Base-by-base conservation (phyloP, 2,329 filamentous ascomycete species). In the Anthostomella pinea region DNA sequence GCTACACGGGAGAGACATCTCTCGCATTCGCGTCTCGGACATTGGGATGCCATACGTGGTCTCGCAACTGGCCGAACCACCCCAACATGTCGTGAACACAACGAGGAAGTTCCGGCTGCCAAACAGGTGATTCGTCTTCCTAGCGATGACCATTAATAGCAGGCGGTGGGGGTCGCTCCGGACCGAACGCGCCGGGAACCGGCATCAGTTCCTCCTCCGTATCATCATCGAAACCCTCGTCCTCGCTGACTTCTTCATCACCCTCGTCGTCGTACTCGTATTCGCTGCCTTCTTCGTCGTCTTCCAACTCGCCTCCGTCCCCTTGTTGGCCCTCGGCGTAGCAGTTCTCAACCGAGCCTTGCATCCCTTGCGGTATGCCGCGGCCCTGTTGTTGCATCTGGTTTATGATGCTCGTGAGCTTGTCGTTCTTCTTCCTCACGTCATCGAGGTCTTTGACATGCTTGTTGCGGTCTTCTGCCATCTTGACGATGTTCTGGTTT, bases 341-440 rank as follows among this genome's bases (percentile, higher is more conserved):
- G 63, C 60, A 72, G 56, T 57, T 77, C 60, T 79, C 81, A 47
- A 77, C 70, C 48, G 76, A 77, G 46, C 69, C 74, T 38, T 69
- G 75, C 66, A 78, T 71, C 39, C 79, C 81, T 40, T 85, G 77
- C 4, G 78, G 73, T 35, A 81, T 77, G 37, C 88, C 88, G 42
- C 91, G 82, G 11, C 91, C 90, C 57, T 96, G 90, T 49, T 87
- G 86, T 64, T 97, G 91, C 88, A 97, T 95, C 54, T 89, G 87
- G 45, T 93, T 86, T 66, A 95, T 95, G 54, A 97, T 86, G 59
- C 87, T 89, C 65, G 91, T 91, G 38, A 98, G 79, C 64, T 95
- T 94, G 45, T 88, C 84, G 54, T 89, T 88, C 72, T 89, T 89
- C 66, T 85, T 86, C 57, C 82, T 83, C 59, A 88, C 80, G 22